Percentiles rank a stretch among this genome's conserved stretches.
Conservation (phyloP, 2,329 filamentous ascomycete genomes). For the Verticillium nonalfalfae region DNA sequence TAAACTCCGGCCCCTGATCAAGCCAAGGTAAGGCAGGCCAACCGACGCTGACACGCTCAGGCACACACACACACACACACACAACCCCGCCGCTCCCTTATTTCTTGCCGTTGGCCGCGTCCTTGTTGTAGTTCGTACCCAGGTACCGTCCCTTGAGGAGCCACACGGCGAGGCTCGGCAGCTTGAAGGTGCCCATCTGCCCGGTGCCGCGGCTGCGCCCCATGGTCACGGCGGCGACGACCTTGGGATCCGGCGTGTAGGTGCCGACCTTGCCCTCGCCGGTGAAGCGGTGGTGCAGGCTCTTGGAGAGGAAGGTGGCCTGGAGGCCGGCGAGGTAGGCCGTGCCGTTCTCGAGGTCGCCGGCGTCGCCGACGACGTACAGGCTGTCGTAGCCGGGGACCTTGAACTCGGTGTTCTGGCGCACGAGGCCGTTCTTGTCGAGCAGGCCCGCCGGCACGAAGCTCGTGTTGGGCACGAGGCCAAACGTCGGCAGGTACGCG, state of each 20-base stretch:
- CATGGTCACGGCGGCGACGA: conserved; percentile 28
- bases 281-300: conserved; percentile 19
- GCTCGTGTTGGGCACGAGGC: conserved; percentile 35
- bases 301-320: conserved; percentile 24
- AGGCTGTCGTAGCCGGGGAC: conserved; percentile 29
- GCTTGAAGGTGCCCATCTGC: conserved; percentile 24
- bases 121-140: conserved; percentile 10
- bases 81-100: not conserved
- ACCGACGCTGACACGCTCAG: not conserved
- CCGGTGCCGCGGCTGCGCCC: conserved; percentile 29
- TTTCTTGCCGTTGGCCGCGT: conserved; percentile 5
- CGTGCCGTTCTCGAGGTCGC: conserved; percentile 30
- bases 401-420: conserved; percentile 29
- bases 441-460: conserved; percentile 32
- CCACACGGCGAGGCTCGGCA: conserved; percentile 22
- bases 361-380: conserved; percentile 37
- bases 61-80: not conserved
- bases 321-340: conserved; percentile 24
- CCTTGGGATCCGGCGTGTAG: conserved; percentile 19
- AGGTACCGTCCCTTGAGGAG: conserved; percentile 25
- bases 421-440: conserved; percentile 24
- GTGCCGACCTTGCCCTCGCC: conserved; percentile 15
- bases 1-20: not conserved
- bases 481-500: conserved; percentile 41
- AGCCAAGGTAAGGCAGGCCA: too few relatives aligned